Conservation (phyloP, 495 filamentous ascomycete genomes). For the Aspergillus sparsus region DNA sequence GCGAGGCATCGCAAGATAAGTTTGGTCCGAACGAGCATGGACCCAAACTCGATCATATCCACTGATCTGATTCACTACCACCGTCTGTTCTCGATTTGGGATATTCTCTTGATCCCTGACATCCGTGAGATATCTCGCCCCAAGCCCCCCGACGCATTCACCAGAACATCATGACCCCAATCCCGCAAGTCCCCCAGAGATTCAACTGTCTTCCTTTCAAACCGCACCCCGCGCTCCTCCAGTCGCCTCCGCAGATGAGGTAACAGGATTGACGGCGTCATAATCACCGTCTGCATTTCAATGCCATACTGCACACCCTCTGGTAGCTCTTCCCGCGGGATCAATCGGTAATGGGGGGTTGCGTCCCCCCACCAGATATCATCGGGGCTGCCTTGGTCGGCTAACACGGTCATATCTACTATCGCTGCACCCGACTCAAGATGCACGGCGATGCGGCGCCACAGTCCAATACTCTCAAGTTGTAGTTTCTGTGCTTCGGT, state of each 20-base stretch:
- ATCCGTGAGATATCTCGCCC: too few species aligned
- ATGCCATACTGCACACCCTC: conserved; percentile 14
- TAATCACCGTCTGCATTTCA: conserved; percentile 28
- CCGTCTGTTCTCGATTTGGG: too few species aligned
- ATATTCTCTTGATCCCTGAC: too few species aligned
- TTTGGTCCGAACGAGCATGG: too few species aligned
- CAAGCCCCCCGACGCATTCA: conserved; percentile 27
- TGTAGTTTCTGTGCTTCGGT: conserved; percentile 33
- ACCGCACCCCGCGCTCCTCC: conserved; percentile 25
- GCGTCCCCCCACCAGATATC: conserved; percentile 16
- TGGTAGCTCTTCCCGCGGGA: conserved; percentile 16
- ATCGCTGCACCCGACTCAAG: conserved; percentile 23
- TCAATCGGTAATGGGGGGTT: conserved; percentile 16
- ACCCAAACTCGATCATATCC: too few species aligned
- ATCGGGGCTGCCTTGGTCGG: background rate
- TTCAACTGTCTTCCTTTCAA: conserved; percentile 22
- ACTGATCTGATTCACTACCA: too few species aligned
- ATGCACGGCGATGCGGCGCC: conserved; percentile 18
- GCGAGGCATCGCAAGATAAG: too few species aligned
- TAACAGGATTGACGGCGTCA: conserved; percentile 30
- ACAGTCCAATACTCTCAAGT: conserved; percentile 23
- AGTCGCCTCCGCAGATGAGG: conserved; percentile 27
- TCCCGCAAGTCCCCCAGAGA: conserved; percentile 30
- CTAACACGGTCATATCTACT: conserved; percentile 16
- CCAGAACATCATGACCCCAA: conserved; percentile 22